Percentiles rank a stretch among this genome's conserved stretches.
Evolutionary conservation across 1,284 basidiomycete genomes (phyloP).

Genomic region (Sutorius eximius): DNA sequence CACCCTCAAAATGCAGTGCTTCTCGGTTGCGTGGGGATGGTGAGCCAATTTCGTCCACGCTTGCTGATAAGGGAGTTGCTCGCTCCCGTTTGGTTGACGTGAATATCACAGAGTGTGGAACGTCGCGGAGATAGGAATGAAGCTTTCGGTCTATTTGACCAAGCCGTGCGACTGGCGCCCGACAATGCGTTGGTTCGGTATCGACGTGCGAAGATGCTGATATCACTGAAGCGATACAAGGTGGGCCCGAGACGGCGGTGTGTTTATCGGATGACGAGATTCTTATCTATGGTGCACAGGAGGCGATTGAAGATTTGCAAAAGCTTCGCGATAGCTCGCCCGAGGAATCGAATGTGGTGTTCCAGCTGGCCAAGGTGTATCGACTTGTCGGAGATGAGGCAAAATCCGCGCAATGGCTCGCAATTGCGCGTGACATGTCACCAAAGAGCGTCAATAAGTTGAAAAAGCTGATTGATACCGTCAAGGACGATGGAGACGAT

Average conservation of each 20-base stretch:
- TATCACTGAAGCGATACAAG: slow-evolving; percentile 77
- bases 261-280: slow-evolving; percentile 16
- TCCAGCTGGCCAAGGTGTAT: slow-evolving; percentile 92
- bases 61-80: slow-evolving; percentile 26
- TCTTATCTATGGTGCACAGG: slow-evolving; percentile 48
- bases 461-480: slow-evolving; percentile 70
- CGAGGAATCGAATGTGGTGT: slow-evolving; percentile 92
- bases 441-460: slow-evolving; percentile 78
- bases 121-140: slow-evolving; percentile 70
- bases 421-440: slow-evolving; percentile 82
- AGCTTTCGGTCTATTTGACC: slow-evolving; percentile 77
- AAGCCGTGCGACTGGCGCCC: slow-evolving; percentile 73
- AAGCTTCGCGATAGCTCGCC: slow-evolving; percentile 77
- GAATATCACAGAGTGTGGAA: slow-evolving; percentile 70
- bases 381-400: slow-evolving; percentile 73
- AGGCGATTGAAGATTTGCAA: slow-evolving; percentile 78
- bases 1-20: slow-evolving; percentile 90
- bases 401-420: slow-evolving; percentile 82
- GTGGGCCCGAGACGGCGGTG: slow-evolving; percentile 48
- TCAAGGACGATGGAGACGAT: slow-evolving; percentile 54
- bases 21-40: slow-evolving; percentile 88
- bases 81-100: slow-evolving; percentile 16
- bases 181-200: slow-evolving; percentile 89
- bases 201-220: slow-evolving; percentile 84
- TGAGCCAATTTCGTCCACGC: slow-evolving; percentile 36